phyloP scores from a whole-genome alignment of 805 yeast species.

The Monosporozyma yasuniensis region DNA sequence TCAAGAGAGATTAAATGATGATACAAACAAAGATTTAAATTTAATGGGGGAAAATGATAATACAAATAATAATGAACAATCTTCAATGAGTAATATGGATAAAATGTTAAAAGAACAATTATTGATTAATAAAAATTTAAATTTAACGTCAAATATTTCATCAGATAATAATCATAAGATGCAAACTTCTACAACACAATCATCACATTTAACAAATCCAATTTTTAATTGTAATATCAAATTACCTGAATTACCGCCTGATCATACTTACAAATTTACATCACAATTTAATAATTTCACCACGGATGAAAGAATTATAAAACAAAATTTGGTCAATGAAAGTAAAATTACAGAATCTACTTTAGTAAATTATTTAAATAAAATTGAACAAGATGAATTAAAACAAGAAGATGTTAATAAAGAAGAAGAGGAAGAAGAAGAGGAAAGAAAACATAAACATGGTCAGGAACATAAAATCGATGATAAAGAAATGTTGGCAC shows the following conservation, averaged over 20 bases:
- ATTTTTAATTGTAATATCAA: slow-evolving; percentile 36
- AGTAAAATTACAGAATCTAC: slow-evolving; percentile 76
- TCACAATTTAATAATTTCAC: slow-evolving; percentile 55
- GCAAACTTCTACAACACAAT: not conserved
- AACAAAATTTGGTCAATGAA: slow-evolving; percentile 69
- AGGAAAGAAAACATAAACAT: too few species aligned
- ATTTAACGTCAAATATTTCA: not conserved
- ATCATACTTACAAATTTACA: slow-evolving; percentile 78
- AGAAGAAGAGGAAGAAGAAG: too few species aligned
- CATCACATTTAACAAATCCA: not conserved
- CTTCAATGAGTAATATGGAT: not conserved
- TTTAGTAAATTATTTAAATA: slow-evolving; percentile 29
- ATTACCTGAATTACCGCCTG: slow-evolving; percentile 88
- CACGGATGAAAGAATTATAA: slow-evolving; percentile 60
- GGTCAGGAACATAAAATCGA: not conserved
- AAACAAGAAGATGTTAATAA: not conserved
- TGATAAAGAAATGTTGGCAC: slow-evolving; percentile 1
- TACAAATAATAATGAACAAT: not conserved
- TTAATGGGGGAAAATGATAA: not conserved
- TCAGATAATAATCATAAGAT: not conserved
- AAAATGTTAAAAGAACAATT: not conserved
- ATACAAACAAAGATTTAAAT: slow-evolving; percentile 9
- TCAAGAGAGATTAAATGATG: not conserved
- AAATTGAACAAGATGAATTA: slow-evolving; percentile 7
- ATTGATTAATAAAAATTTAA: not conserved